phyloP scores from a whole-genome alignment of 306 rosid species.

The Dryas octopetala region DNA sequence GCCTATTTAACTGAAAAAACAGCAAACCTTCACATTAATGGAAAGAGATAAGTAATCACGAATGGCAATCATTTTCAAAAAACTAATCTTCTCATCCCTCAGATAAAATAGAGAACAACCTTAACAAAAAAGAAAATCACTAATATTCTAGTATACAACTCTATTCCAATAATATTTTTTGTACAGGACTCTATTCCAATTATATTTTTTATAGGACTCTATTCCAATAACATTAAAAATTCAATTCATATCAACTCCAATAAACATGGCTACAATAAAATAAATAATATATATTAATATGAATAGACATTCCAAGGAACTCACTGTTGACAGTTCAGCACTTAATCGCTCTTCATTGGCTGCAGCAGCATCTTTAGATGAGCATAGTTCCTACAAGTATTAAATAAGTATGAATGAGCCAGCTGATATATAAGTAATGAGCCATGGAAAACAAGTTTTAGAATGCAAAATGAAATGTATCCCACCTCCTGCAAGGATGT shows the following conservation, averaged over 20 bases:
- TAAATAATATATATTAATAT: background rate
- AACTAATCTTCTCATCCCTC: background rate
- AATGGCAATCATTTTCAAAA: background rate
- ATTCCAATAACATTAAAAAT: background rate
- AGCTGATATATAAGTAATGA: constrained; percentile 7
- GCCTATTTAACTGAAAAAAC: constrained; percentile 67
- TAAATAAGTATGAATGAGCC: constrained; percentile 19
- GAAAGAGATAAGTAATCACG: background rate
- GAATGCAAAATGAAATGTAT: constrained; percentile 13
- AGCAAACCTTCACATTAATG: background rate
- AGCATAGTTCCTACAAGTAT: constrained; percentile 56
- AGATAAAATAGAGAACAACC: background rate
- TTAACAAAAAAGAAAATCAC: background rate
- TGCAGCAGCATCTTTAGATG: constrained; percentile 66
- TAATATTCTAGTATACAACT: background rate
- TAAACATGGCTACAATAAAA: background rate
- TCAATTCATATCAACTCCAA: background rate
- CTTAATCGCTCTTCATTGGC: constrained; percentile 66
- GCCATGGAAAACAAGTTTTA: constrained; percentile 8
- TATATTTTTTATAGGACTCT: too few relatives aligned
- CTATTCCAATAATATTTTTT: too few relatives aligned
- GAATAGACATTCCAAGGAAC: constrained; percentile 31
- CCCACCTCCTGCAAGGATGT: constrained; percentile 73
- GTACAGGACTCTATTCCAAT: too few relatives aligned
- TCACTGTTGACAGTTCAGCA: constrained; percentile 85